Evolutionary conservation across 75 land plant species (phyloP).

Genomic region (Sequoiadendron giganteum): DNA sequence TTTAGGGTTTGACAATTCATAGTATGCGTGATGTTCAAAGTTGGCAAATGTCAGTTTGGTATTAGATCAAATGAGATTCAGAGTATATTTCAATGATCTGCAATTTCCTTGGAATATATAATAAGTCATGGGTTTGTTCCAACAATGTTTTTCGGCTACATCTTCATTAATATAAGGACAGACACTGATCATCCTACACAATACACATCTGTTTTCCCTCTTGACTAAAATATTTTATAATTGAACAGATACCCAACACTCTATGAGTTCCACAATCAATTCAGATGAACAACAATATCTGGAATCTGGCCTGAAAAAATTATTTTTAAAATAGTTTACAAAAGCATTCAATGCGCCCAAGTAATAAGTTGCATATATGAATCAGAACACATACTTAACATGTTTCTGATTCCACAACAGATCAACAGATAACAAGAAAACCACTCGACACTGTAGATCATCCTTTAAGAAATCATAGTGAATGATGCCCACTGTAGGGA

Average conservation of each 20-base stretch:
- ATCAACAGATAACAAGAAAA: not conserved
- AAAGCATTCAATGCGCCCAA: not conserved
- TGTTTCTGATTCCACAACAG: not conserved
- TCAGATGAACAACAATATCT: not conserved
- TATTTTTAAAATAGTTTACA: not conserved
- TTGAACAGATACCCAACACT: not conserved
- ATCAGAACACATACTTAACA: not conserved
- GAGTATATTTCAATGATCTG: not conserved
- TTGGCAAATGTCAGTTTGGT: not conserved
- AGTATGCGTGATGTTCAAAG: not conserved
- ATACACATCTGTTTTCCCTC: not conserved
- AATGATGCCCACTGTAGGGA: not conserved
- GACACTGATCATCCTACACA: not conserved
- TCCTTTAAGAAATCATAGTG: not conserved
- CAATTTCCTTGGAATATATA: not conserved
- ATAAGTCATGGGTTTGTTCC: not conserved
- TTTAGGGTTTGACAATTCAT: not conserved
- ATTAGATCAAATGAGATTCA: not conserved
- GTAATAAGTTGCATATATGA: not conserved
- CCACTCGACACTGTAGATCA: not conserved
- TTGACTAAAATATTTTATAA: not conserved
- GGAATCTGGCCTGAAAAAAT: not conserved
- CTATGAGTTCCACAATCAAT: not conserved
- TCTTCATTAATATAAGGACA: not conserved
- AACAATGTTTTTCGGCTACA: not conserved